These are phyloP conservation scores for Auriscalpium vulgare DNA, from an alignment of 768 basidiomycete genomes.

Conservation along the genomic window DNA sequence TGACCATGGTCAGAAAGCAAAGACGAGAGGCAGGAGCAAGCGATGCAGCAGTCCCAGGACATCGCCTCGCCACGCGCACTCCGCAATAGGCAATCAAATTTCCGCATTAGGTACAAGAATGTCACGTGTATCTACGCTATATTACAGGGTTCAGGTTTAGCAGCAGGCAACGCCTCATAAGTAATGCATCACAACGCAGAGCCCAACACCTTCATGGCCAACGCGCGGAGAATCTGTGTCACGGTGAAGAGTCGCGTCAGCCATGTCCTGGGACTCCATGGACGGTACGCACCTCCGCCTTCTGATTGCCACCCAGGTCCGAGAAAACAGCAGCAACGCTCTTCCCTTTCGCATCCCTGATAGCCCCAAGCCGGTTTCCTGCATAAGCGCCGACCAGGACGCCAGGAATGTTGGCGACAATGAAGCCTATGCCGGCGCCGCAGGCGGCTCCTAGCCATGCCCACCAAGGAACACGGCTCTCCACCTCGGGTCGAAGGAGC, in stretches of 20 bases:
- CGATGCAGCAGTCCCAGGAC: no score
- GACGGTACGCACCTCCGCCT: conserved; percentile 66
- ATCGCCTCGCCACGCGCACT: no score
- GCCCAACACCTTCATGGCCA: conserved; percentile 79
- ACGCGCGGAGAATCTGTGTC: conserved; percentile 63
- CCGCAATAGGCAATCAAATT: no score
- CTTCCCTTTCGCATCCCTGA: conserved; percentile 92
- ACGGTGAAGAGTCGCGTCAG: not conserved
- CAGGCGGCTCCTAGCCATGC: conserved; percentile 60
- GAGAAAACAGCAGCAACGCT: conserved; percentile 85
- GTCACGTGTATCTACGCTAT: not conserved
- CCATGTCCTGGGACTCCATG: not conserved
- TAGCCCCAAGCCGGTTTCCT: conserved; percentile 84
- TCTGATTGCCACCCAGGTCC: conserved; percentile 67
- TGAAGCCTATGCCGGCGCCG: conserved; percentile 47
- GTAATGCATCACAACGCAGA: conserved; percentile 33
- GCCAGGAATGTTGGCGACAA: conserved; percentile 76
- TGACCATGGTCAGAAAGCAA: not conserved
- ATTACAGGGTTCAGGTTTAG: no score
- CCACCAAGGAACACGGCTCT: conserved; percentile 67
- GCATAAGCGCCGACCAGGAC: conserved; percentile 80
- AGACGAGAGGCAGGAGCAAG: no score
- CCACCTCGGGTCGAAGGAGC: conserved; percentile 78
- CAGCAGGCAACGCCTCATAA: not conserved
- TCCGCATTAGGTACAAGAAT: not conserved